These are phyloP conservation scores for Orbilia javanica DNA, from an alignment of 2,329 filamentous ascomycete species.

Conservation along the genomic window DNA sequence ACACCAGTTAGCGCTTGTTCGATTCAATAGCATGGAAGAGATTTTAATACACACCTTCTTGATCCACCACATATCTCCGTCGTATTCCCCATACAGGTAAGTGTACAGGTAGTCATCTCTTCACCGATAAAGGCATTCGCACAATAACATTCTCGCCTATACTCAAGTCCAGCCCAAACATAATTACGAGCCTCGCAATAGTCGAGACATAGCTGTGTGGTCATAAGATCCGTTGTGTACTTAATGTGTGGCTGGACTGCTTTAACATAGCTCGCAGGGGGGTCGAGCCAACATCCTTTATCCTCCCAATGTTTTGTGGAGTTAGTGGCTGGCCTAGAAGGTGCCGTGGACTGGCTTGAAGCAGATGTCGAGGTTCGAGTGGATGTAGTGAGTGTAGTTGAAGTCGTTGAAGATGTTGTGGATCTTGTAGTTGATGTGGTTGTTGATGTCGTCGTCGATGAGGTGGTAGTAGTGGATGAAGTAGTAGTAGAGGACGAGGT, in stretches of 20 bases:
- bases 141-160: slow-evolving; percentile 45
- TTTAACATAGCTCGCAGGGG: slow-evolving; percentile 5
- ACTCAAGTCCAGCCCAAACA: slow-evolving; percentile 31
- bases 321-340: neutral
- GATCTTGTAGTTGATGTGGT: slow-evolving; percentile 47
- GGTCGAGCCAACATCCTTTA: slow-evolving; percentile 38
- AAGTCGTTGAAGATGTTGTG: slow-evolving; percentile 20
- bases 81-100: slow-evolving; percentile 38
- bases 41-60: slow-evolving; percentile 14
- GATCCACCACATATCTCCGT: slow-evolving; percentile 42
- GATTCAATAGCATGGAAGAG: neutral
- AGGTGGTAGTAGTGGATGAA: slow-evolving; percentile 38
- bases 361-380: neutral
- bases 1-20: neutral
- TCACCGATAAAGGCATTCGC: slow-evolving; percentile 21
- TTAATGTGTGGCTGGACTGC: slow-evolving; percentile 27
- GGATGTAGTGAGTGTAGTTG: slow-evolving; percentile 14
- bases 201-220: slow-evolving; percentile 20
- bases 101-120: neutral
- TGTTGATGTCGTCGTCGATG: slow-evolving; percentile 11
- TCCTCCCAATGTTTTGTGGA: slow-evolving; percentile 12
- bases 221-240: slow-evolving; percentile 37
- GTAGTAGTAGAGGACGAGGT: slow-evolving; percentile 33
- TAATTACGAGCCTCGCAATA: slow-evolving; percentile 24
- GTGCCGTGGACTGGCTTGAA: neutral